Conservation (phyloP, 1,139 yeast species). For the Candida sanyaensis region DNA sequence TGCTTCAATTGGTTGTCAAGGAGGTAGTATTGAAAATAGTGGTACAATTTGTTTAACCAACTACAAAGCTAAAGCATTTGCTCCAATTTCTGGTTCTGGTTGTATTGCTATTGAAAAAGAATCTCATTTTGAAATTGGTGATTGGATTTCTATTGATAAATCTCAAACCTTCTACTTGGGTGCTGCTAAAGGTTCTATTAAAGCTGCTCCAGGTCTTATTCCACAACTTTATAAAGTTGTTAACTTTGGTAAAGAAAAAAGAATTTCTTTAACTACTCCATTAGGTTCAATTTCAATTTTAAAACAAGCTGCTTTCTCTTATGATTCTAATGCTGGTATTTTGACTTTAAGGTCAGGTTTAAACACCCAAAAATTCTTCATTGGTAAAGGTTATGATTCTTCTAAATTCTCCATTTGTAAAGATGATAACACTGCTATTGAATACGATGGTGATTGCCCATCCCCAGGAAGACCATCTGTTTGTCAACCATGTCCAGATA, state of each 20-base stretch:
- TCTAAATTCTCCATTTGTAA: slow-evolving; percentile 13
- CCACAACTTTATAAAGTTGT: slow-evolving; percentile 6
- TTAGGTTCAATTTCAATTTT: not conserved
- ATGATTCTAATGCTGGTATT: slow-evolving; percentile 21
- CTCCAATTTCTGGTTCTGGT: slow-evolving; percentile 1
- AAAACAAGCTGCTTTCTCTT: slow-evolving; percentile 8
- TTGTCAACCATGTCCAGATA: slow-evolving; percentile 5
- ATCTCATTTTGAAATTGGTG: slow-evolving; percentile 2
- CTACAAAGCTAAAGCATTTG: not conserved
- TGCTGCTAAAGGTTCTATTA: slow-evolving; percentile 4
- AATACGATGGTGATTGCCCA: slow-evolving; percentile 23
- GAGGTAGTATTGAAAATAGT: not conserved
- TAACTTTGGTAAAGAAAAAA: slow-evolving; percentile 5
- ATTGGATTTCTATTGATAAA: slow-evolving; percentile 1
- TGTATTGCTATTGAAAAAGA: slow-evolving; percentile 4
- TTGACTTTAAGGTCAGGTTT: slow-evolving; percentile 19
- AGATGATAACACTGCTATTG: slow-evolving; percentile 15
- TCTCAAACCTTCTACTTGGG: slow-evolving; percentile 4
- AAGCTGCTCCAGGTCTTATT: slow-evolving; percentile 4
- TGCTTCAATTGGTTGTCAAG: not conserved
- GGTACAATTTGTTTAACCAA: slow-evolving; percentile 6
- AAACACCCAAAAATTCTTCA: slow-evolving; percentile 18
- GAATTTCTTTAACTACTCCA: slow-evolving; percentile 3
- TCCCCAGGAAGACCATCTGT: slow-evolving; percentile 8
- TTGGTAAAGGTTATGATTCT: slow-evolving; percentile 24